Evolutionary conservation across 495 filamentous ascomycete genomes (phyloP), one percentile per base, ranked within the genome.

Genomic region (Bacidia gigantensis): DNA sequence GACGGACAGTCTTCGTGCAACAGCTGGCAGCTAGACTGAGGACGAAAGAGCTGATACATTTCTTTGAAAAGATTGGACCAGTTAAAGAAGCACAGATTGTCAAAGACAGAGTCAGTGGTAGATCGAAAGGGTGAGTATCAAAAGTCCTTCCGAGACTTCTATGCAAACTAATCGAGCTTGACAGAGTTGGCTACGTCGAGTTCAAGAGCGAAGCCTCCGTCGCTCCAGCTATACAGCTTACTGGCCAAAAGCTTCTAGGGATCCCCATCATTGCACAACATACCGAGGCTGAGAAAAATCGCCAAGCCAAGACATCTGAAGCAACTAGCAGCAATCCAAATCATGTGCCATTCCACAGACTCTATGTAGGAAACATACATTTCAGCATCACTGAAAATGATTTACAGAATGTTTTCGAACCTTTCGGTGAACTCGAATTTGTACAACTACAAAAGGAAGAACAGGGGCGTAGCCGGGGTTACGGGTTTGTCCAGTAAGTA

Each of bases 181-280:
- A n/a, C n/a, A 98, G 93, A 69, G 93, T 99, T 65, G 93, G 93
- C 62, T 99, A 99, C 65, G 93, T 99, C 69, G 93, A 99, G 75
- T 99, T 99, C 69, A 92, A 89, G 64, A 80, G 84, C 64, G 93
- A 97, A 76, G 87, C 90, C 57, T 95, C 89, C 57, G 93, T 99
- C 58, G 75, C 78, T 63, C 80, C 79, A 67, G 93, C 93, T 60
- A 90, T 99, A 65, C 87, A 95, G 71, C 88, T 99, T 71, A 99
- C 93, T 65, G 93, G 93, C 66, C 93, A 97, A 72, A 93, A 89
- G 68, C 86, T 99, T 72, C 71, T 93, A 85, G 89, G 89, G 73
- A 95, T 97, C 58, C 93, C 93, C 17, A 92, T 99, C 66, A 99
- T 99, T 59, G 93, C 87, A 22, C 90, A 97, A 70, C 81, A 95